Evolutionary conservation across 257 asterid genomes (phyloP), one percentile per base, ranked within the genome.

Genomic region (Voacanga thouarsii): DNA sequence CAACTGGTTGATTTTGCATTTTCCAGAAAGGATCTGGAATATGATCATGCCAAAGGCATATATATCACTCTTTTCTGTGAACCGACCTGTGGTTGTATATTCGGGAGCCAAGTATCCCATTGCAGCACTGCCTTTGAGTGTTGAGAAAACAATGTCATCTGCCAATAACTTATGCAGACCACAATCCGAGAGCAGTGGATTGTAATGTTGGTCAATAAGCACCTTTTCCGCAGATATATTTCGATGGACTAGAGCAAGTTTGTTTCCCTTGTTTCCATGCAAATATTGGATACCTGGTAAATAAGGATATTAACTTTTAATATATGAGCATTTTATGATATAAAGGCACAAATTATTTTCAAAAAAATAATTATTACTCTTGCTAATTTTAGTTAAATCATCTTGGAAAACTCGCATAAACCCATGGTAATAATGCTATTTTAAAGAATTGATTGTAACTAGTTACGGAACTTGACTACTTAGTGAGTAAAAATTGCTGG

Each of bases 101-200:
- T 94, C 97, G 0, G 99, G 99, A 57, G 99, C 99, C 57, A 94
- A 88, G 71, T 94, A 94, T 9, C 99, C 99, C 97, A 92, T 91
- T 33, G 99, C 99, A 30, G 99, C 99, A 78, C 96, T 92, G 23
- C 92, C 89, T 86, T 94, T 94, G 71, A 94, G 93, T 0, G 96
- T 88, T 2, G 97, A 92, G 85, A 89, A 94, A 65, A 94, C 87
- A 39, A 94, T 89, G 77, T 92, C 99, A 50, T 94, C 99, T 4
- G 96, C 99, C 60, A 94, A 75, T 75, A 94, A 87, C 73, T 91
- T 92, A 86, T 88, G 89, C 79, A 92, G 74, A 67, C 99, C 99
- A 2, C 96, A 92, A 74, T 91, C 97, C 0, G 99, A 85, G 37
- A 94, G 96, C 78, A 90, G 74, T 2, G 99, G 97, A 81, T 85